Evolutionary conservation across 2,329 filamentous ascomycete species (phyloP), one percentile per base, ranked within the genome.

Genomic region (Pestalotiopsis sp.): DNA sequence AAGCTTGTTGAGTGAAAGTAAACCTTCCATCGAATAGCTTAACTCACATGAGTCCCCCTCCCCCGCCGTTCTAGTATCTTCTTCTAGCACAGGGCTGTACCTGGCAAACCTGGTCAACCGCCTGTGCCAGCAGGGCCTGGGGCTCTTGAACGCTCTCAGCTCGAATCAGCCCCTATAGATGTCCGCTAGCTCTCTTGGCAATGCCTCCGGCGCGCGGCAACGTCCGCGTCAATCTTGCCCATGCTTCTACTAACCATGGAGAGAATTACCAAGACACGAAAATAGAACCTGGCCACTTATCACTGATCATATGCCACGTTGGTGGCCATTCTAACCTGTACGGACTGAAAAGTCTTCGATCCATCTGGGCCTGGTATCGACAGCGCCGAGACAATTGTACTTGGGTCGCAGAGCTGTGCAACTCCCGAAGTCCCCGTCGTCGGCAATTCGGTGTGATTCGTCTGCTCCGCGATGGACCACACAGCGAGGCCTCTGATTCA

Each of bases 161-260:
- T 36, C 31, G 27, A 62, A 38, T 14, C 25, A 62, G 59, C 25
- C 59, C n/a, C 36, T 62, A 36, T 14, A 59, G 59, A 36, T 27
- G 13, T 13, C 25, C 59, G 27, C 59, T 36, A 62, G 59, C 14
- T 36, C 9, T 62, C 59, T 62, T 62, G 59, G 59, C 59, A 62
- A 11, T 13, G 31, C 27, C 25, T 17, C 20, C 23, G 25, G 59
- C 59, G 59, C 59, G 59, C 59, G 59, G 59, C 31, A 62, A 36
- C 25, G 59, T 62, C 57, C 59, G 59, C 59, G 59, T 62, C 59
- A 39, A 36, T 59, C 31, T 62, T 39, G 17, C 27, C 27, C 38
- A 27, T 13, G 27, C 25, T 17, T 14, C 31, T 36, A 9, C 7
- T 36, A 36, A 36, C 31, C 31, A 36, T 36, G 7, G 31, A 36